These are phyloP conservation scores for Carex myosuroides DNA, from an alignment of 176 grass and related monocot species.

Conservation along the genomic window DNA sequence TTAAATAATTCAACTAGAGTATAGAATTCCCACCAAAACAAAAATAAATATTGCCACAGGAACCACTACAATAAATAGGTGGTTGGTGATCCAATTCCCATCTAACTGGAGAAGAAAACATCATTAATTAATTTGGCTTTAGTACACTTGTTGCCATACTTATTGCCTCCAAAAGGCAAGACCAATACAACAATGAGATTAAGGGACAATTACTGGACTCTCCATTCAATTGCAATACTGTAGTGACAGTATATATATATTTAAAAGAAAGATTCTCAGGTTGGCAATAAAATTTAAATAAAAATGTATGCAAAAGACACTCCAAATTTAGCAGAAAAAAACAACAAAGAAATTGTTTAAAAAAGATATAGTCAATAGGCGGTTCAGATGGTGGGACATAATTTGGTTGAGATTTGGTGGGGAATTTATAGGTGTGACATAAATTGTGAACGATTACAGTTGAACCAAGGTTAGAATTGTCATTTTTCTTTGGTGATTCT, in stretches of 20 bases:
- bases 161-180: slow-evolving; percentile 7
- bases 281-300: no score
- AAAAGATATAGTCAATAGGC: neutral
- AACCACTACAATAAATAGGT: neutral
- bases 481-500: neutral
- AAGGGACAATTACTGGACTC: neutral
- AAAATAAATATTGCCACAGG: neutral
- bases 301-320: no score
- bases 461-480: slow-evolving; percentile 20
- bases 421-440: slow-evolving; percentile 24
- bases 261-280: no score
- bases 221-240: neutral
- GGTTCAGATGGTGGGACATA: slow-evolving; percentile 7
- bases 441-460: slow-evolving; percentile 4
- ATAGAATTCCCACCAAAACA: no score
- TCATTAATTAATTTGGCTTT: no score
- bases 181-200: neutral
- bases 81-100: no score
- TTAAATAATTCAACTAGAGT: neutral
- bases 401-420: slow-evolving; percentile 19
- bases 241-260: neutral
- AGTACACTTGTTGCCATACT: neutral
- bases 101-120: no score
- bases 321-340: no score
- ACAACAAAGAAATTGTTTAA: no score